Conservation (phyloP, 345 rosid species). For the Salix suchowensis region DNA sequence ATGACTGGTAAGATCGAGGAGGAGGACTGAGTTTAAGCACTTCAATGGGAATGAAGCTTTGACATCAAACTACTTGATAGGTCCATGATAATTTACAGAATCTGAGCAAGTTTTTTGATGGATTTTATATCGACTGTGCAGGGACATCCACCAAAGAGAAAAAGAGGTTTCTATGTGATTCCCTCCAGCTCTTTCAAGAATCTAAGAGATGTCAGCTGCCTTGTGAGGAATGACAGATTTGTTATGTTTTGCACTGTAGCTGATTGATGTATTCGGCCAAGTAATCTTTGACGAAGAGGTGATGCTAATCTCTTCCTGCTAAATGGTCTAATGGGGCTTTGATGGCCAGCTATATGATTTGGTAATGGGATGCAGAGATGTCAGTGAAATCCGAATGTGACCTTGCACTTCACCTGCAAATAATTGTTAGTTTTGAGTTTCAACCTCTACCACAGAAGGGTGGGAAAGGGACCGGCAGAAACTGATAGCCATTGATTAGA, state of each 20-base stretch:
- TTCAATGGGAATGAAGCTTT: background rate
- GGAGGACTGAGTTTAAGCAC: background rate
- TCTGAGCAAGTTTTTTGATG: conserved; percentile 13
- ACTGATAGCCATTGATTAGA: background rate
- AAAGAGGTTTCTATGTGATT: background rate
- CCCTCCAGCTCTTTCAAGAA: background rate
- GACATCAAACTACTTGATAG: background rate
- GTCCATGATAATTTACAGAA: background rate
- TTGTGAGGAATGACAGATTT: background rate
- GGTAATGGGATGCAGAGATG: background rate
- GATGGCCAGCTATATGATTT: background rate
- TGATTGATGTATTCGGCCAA: background rate
- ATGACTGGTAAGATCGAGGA: conserved; percentile 25
- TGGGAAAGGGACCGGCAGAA: background rate
- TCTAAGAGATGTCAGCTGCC: background rate
- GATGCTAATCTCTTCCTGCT: background rate
- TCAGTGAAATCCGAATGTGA: background rate
- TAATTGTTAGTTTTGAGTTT: background rate
- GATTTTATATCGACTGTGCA: conserved; percentile 5
- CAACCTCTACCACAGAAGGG: background rate
- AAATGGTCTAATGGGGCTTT: background rate
- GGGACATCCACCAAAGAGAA: conserved; percentile 4
- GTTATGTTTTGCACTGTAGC: background rate
- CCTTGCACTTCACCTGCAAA: background rate
- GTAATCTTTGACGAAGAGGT: conserved; percentile 1